Conservation (phyloP, 2,329 filamentous ascomycete species). For the Fusarium vanettenii region DNA sequence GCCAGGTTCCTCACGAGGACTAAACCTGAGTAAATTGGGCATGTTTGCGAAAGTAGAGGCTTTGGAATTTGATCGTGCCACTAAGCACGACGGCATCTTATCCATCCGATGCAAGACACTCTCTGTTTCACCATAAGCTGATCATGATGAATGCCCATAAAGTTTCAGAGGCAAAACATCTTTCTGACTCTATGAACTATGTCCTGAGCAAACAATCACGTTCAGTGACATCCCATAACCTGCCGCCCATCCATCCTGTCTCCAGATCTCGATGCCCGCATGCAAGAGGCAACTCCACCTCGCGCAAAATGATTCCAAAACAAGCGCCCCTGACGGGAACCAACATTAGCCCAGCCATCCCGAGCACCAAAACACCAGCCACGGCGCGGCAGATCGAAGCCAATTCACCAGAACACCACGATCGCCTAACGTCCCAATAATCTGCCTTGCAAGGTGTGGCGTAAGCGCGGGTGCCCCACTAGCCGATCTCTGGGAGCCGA, state of each 20-base stretch:
- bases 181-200: neutral
- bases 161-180: neutral
- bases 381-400: slow-evolving; percentile 6
- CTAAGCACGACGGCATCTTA: neutral
- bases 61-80: neutral
- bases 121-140: neutral
- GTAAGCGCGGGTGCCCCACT: slow-evolving; percentile 11
- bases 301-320: neutral
- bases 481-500: slow-evolving; percentile 16
- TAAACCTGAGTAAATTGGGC: neutral
- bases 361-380: slow-evolving; percentile 18
- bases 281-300: neutral
- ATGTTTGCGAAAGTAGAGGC: neutral
- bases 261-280: neutral
- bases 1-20: neutral
- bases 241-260: neutral
- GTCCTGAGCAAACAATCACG: neutral
- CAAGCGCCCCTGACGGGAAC: neutral
- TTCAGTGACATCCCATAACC: neutral
- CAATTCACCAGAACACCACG: slow-evolving; percentile 2
- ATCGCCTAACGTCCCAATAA: neutral
- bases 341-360: slow-evolving; percentile 15
- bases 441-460: slow-evolving; percentile 4
- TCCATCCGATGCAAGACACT: neutral
- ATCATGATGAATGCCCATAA: neutral